Conservation (phyloP, 2,329 filamentous ascomycete species). For the Calonectria pauciramosa region DNA sequence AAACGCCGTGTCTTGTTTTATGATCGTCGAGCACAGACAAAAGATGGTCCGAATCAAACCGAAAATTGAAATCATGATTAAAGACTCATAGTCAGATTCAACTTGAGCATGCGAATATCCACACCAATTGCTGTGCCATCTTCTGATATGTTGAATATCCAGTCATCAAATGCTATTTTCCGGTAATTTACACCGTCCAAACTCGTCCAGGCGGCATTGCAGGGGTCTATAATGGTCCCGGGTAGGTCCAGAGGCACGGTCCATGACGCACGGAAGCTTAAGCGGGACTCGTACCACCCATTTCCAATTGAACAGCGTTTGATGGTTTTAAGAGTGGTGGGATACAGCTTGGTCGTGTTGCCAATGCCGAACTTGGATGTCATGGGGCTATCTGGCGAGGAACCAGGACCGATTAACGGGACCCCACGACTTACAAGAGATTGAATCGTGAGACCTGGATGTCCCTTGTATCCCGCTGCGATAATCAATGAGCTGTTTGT, state of each 20-base stretch:
- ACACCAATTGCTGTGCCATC: neutral
- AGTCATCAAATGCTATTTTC: neutral
- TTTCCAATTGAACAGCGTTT: neutral
- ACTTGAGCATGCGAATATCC: neutral
- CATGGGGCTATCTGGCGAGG: neutral
- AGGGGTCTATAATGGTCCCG: neutral
- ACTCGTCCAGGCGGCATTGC: neutral
- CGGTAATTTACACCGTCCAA: neutral
- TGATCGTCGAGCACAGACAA: too few relatives aligned
- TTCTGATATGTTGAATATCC: neutral
- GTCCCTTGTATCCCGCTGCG: neutral
- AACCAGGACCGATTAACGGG: neutral
- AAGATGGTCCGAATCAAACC: too few relatives aligned
- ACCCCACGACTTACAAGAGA: neutral
- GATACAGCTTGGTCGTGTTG: neutral
- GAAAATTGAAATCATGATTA: too few relatives aligned
- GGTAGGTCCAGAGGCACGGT: neutral
- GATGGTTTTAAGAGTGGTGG: neutral
- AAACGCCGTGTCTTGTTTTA: neutral
- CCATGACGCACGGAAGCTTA: neutral
- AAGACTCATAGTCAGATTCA: neutral
- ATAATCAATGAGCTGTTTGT: neutral
- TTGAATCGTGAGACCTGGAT: neutral
- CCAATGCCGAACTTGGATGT: neutral
- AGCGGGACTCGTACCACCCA: neutral